Conservation (phyloP, 495 filamentous ascomycete species). For the Tuber indicum region DNA sequence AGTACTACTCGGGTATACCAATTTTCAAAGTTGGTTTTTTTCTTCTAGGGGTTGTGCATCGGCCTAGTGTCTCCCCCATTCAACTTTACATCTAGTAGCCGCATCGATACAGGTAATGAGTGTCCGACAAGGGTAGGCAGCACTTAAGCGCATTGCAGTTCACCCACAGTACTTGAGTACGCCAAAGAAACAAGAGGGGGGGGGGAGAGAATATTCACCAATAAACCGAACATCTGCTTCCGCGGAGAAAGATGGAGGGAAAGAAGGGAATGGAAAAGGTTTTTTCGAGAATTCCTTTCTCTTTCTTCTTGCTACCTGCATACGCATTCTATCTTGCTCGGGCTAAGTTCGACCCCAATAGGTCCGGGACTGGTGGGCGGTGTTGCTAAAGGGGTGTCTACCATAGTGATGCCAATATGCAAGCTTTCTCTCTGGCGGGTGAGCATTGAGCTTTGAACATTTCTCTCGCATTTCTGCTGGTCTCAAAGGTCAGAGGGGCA, state of each 20-base stretch:
- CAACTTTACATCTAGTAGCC: background rate
- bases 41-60: background rate
- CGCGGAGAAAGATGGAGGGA: background rate
- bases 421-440: background rate
- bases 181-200: background rate
- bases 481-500: background rate
- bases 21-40: background rate
- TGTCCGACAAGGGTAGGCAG: background rate
- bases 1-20: background rate
- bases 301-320: background rate
- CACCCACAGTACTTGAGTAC: background rate
- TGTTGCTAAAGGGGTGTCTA: background rate
- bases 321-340: background rate
- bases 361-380: slow-evolving; percentile 1
- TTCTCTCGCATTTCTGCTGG: background rate
- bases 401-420: background rate
- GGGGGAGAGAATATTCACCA: background rate
- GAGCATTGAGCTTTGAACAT: slow-evolving; percentile 3
- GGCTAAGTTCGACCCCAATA: background rate
- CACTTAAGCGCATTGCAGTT: background rate
- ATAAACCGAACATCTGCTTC: background rate
- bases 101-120: background rate
- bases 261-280: background rate
- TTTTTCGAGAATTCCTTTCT: background rate
- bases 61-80: background rate